Base-by-base conservation (phyloP, 192 early-diverging fungal genomes). In the Umbelopsis vinacea region DNA sequence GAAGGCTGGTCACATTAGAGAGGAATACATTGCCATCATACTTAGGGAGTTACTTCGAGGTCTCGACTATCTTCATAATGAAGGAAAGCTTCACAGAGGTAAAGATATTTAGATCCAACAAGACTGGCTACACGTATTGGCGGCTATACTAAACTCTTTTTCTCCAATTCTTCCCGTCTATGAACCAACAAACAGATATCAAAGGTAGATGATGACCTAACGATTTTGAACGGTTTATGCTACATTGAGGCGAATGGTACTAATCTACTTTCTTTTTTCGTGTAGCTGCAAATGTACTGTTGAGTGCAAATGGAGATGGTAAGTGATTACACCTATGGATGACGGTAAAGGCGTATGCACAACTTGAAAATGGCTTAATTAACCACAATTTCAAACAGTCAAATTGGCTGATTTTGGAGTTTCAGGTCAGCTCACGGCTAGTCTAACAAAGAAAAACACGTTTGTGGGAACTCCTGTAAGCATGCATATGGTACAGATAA, bases 351-450 rank as follows among this genome's bases (percentile, higher is more conserved):
- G 33, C 17, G 0, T 35, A 17, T 29, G 26, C 17, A 29, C 4
- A 6, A 35, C 57, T 29, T 63, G 17, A 11, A 54, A 43, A 43
- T 43, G 38, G 37, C 40, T 35, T 70, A 70, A 70, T 54, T 35
- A 45, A 55, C 17, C 14, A n/a, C 47, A 43, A 21, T 37, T 45
- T 69, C 29, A 63, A 63, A 26, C 6, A 78, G 90, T 99, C 53
- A 99, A 98, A 80, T 85, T 99, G 66, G 96, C 96, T 4, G 97
- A 99, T 84, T 99, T 99, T 88, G 97, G 97, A 11, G 97, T 99
- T n/a, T 93, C 94, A 26, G 95, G 96, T 29, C 96, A 98, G 82
- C 83, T 97, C 38, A 94, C 95, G 11, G 90, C 90, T 3, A 96
- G 94, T 26, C 88, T 95, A 80, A 95, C 92, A 38, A 96, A 97